Percentiles rank a stretch among this genome's conserved stretches.
Conservation (phyloP, 192 early-diverging fungal species). For the Borealophlyctis nickersoniae region DNA sequence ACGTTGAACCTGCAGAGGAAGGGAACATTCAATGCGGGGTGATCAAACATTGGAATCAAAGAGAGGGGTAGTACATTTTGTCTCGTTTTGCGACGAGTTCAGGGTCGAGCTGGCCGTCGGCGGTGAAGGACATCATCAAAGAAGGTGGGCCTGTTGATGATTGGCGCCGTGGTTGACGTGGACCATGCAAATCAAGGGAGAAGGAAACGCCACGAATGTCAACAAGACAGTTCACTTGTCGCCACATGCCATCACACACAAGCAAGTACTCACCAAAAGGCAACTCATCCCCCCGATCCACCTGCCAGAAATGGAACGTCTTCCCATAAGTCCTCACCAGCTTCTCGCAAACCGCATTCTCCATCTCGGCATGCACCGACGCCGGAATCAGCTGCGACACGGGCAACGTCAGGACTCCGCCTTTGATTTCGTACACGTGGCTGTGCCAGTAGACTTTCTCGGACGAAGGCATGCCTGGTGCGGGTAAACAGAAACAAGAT, state of each 20-base stretch:
- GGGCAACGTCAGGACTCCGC: constrained; percentile 38
- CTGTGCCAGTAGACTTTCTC: constrained; percentile 62
- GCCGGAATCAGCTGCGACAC: constrained; percentile 31
- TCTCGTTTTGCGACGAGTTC: constrained; percentile 30
- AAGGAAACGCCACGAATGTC: no score
- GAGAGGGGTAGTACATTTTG: constrained; percentile 2
- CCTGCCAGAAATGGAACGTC: constrained; percentile 53
- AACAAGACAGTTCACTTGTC: no score
- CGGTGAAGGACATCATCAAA: constrained; percentile 41
- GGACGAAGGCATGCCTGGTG: constrained; percentile 29
- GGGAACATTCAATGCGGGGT: not conserved
- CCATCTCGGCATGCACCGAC: constrained; percentile 21
- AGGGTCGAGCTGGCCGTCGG: constrained; percentile 39
- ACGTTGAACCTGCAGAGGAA: not conserved
- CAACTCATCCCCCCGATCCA: constrained; percentile 43
- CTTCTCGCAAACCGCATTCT: constrained; percentile 27
- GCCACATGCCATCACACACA: no score
- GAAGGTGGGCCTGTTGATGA: constrained; percentile 39
- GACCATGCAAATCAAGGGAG: no score
- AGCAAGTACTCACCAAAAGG: constrained; percentile 25
- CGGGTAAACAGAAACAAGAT: no score
- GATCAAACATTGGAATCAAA: not conserved
- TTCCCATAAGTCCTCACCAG: constrained; percentile 48
- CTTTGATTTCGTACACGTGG: constrained; percentile 52
- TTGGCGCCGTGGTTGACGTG: not conserved